Evolutionary conservation across 2,329 filamentous ascomycete genomes (phyloP).

Genomic region (Colletotrichum sp.): DNA sequence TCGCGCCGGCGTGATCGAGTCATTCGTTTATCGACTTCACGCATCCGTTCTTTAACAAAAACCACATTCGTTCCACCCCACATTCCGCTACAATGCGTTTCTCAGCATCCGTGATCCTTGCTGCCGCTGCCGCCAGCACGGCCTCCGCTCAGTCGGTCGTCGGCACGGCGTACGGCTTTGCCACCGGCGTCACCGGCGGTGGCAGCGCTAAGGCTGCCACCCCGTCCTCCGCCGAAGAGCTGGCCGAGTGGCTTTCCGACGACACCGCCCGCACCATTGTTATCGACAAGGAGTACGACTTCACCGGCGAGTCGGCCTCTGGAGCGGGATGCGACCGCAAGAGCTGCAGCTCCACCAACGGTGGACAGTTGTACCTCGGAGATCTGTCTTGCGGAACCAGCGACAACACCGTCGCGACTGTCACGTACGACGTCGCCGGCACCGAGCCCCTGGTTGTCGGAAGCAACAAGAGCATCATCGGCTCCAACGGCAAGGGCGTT

Average conservation of each 20-base stretch:
- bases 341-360: slow-evolving; percentile 23
- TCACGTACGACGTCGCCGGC: slow-evolving; percentile 32
- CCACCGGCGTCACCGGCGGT: slow-evolving; percentile 53
- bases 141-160: slow-evolving; percentile 30
- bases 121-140: slow-evolving; percentile 19
- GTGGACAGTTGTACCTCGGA: slow-evolving; percentile 27
- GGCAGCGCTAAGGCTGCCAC: slow-evolving; percentile 47
- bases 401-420: slow-evolving; percentile 26
- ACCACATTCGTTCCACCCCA: not conserved
- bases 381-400: slow-evolving; percentile 2
- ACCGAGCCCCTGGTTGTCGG: slow-evolving; percentile 25
- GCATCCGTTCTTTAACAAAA: not conserved
- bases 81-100: slow-evolving; percentile 27
- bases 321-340: slow-evolving; percentile 29
- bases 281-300: slow-evolving; percentile 30
- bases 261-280: slow-evolving; percentile 28
- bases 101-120: slow-evolving; percentile 34
- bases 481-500: slow-evolving; percentile 26
- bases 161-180: slow-evolving; percentile 34
- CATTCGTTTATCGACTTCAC: not conserved
- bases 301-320: slow-evolving; percentile 27
- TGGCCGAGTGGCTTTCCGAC: slow-evolving; percentile 35
- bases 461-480: slow-evolving; percentile 33
- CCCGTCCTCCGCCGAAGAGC: slow-evolving; percentile 50
- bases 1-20: not conserved